Evolutionary conservation across 345 rosid genomes (phyloP), one percentile per base, ranked within the genome.

Genomic region (Eutrema heterophyllum): DNA sequence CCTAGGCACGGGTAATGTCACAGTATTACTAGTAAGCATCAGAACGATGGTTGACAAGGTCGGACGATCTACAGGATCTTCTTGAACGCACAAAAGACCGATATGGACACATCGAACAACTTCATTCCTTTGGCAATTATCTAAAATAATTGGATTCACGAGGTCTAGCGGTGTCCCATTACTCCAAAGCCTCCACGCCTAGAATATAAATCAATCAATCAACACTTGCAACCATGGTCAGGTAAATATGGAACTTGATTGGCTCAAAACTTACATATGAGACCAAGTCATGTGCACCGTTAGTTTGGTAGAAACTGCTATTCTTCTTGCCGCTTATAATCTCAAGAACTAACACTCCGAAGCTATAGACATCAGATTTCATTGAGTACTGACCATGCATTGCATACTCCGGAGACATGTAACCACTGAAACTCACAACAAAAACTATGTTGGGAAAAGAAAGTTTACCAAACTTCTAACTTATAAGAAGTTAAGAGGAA

Each of bases 151-250:
- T 16, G 86, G 81, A 74, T 90, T 90, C 52, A 88, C 27, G 9
- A 88, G 76, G 27, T 84, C 74, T 74, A 80, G 43, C 7, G 78
- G 85, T 55, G 78, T 51, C 16, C 84, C 81, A 3, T 83, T 81
- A 21, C 76, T 83, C 91, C 89, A 88, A 36, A 81, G 81, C 62
- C 74, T 76, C 93, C 89, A 87, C 1, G 83, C 88, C 90, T 89
- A 81, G 26, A 72, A 62, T 57, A 53, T 35, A 13, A 18, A 30
- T 35, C 16, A 33, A 21, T 43, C 21, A 63, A 9, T 68, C 63
- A 74, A 59, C 13, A 58, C 13, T 67, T 58, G 21, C 4, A 39
- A 46, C 54, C 12, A 56, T 29, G 33, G 2, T 46, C 5, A 16
- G 40, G 39, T 69, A 51, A 12, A 46, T 24, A 52, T 84, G 14